Percentiles rank a stretch among this genome's conserved stretches.
Conservation (phyloP, 352 stramenopile genomes). For the Pilasporangium apinafurcum region DNA sequence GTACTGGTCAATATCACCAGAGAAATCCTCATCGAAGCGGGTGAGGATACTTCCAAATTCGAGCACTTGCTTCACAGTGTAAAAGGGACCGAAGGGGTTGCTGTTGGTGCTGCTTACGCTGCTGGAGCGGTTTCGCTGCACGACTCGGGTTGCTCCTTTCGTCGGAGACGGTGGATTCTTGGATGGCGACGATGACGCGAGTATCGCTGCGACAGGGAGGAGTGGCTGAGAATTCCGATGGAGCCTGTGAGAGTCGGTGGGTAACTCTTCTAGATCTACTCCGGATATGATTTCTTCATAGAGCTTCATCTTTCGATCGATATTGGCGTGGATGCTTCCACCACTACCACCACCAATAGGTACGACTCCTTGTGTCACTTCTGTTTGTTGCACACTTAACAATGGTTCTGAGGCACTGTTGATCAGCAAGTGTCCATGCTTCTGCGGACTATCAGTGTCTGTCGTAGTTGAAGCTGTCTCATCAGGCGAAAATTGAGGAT, state of each 20-base stretch:
- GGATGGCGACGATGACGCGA: not conserved
- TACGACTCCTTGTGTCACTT: not conserved
- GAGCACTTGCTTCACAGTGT: conserved; percentile 50
- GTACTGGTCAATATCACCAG: conserved; percentile 40
- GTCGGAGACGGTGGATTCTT: not conserved
- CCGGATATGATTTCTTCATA: conserved; percentile 29
- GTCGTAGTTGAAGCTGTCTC: not conserved
- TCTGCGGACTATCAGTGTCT: not conserved
- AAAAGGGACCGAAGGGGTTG: conserved; percentile 53
- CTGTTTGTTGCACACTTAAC: conserved; percentile 1
- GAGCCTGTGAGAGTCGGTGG: not conserved
- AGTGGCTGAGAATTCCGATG: conserved; percentile 5
- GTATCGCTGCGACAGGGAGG: not conserved
- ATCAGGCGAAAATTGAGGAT: not conserved
- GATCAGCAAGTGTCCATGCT: conserved; percentile 4
- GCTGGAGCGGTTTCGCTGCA: not conserved
- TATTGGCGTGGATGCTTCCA: conserved; percentile 24
- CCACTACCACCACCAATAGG: not conserved
- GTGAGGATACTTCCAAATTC: conserved; percentile 41
- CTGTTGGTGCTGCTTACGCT: conserved; percentile 1
- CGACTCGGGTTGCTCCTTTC: not conserved
- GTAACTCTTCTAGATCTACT: not conserved
- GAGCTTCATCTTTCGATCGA: conserved; percentile 51
- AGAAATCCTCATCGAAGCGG: conserved; percentile 49
- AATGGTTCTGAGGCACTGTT: conserved; percentile 15